A percentile compares a stretch with the other conserved stretches of the same genome.
Evolutionary conservation across 495 filamentous ascomycete species (phyloP).

Genomic region (Trichoderma gamsii): DNA sequence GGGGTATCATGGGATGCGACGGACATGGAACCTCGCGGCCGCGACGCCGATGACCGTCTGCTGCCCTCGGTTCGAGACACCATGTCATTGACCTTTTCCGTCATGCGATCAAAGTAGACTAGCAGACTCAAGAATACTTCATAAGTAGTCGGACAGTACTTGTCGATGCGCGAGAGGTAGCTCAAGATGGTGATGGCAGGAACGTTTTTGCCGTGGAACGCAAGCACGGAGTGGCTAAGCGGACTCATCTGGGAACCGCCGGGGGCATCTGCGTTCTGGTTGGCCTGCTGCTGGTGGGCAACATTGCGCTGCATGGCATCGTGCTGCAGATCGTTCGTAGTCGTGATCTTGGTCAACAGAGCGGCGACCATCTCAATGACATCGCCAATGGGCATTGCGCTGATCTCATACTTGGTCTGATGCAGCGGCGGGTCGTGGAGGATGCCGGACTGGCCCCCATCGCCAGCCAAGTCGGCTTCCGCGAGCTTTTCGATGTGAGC

Average conservation of each 20-base stretch:
- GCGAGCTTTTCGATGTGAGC: constrained; percentile 87
- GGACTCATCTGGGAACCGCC: constrained; percentile 61
- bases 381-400: constrained; percentile 92
- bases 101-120: constrained; percentile 99
- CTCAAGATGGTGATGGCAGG: constrained; percentile 95
- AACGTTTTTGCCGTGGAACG: constrained; percentile 99
- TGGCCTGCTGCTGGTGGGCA: constrained; percentile 41
- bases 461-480: neutral
- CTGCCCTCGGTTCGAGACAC: constrained; percentile 40
- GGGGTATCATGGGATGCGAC: constrained; percentile 25
- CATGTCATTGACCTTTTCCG: constrained; percentile 78
- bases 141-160: constrained; percentile 98
- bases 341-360: constrained; percentile 96
- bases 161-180: constrained; percentile 94
- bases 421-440: constrained; percentile 44
- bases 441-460: constrained; percentile 45
- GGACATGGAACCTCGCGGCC: neutral
- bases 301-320: constrained; percentile 53
- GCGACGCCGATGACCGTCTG: constrained; percentile 21
- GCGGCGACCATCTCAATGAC: constrained; percentile 99
- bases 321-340: constrained; percentile 91
- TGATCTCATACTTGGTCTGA: constrained; percentile 81
- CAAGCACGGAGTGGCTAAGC: constrained; percentile 83
- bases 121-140: constrained; percentile 94
- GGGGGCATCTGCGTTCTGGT: constrained; percentile 47